Conservation (phyloP, 257 asterid genomes). For the Perilla frutescens region DNA sequence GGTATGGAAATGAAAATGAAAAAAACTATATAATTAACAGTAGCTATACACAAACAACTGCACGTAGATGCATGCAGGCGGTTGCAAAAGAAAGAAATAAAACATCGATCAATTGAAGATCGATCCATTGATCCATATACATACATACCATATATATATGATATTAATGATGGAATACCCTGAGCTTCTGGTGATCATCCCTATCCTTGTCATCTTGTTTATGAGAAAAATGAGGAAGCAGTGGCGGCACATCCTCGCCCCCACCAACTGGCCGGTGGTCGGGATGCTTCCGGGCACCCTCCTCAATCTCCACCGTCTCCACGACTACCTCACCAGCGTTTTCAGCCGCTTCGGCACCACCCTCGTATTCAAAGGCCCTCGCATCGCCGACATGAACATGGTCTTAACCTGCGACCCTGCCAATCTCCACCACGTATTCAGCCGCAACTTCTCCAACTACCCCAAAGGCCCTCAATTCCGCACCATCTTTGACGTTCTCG, state of each 20-base stretch:
- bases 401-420: constrained; percentile 49
- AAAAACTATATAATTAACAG: no score
- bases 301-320: constrained; percentile 40
- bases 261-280: constrained; percentile 50
- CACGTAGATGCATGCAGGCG: no score
- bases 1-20: no score
- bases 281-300: constrained; percentile 51
- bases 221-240: background rate
- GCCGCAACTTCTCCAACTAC: constrained; percentile 51
- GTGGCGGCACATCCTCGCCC: background rate
- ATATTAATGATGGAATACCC: background rate
- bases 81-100: no score
- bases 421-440: constrained; percentile 49
- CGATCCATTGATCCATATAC: no score
- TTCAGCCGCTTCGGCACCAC: constrained; percentile 40
- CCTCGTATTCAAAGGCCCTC: constrained; percentile 39
- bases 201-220: background rate
- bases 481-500: constrained; percentile 45
- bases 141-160: no score
- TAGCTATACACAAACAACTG: no score
- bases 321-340: constrained; percentile 40
- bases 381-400: constrained; percentile 40
- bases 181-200: background rate
- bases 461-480: constrained; percentile 54
- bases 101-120: no score